Evolutionary conservation across 805 yeast species (phyloP), one percentile per base, ranked within the genome.

Genomic region (Saccharomycopsis sp.): DNA sequence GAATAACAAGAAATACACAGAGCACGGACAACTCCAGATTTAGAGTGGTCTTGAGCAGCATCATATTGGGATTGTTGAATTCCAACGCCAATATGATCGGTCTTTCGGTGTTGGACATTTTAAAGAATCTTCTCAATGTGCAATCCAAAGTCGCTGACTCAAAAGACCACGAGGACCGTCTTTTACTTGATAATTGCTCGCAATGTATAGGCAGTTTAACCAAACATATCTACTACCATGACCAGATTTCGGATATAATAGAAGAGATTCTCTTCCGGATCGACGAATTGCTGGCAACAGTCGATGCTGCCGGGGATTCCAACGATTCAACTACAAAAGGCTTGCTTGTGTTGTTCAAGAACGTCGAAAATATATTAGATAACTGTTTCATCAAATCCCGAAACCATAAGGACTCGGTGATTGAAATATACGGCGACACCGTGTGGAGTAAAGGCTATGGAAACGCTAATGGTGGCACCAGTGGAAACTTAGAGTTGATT

Each of bases 51-150:
- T 71, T 76, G 47, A 74, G 85, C 29, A 70, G 71, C 53, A 69
- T 79, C 57, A 74, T 84, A 5, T 72, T 84, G 8, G 84, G 85
- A 12, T 72, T 90, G 34, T 74, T 92, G n/a, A 78, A 86, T 0
- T 85, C 94, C 0, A 84, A 85, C 47, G 89, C 89, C 49, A 89
- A 87, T 68, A 82, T 93, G 78, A 86, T 91, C 62, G 97, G 97
- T 0, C 74, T 94, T 52, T 87, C 97, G 9, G 87, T 91, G 3
- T 76, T 90, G 44, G 98, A 92, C 68, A 79, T 88, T 44, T 77
- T 87, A 68, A 82, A 84, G 61, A 82, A 79, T 58, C 67, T 87
- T 3, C 70, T 87, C 50, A 68, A 71, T 9, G 74, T 82, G 53
- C 88, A 86, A 65, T 65, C 67, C 25, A 17, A 15, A 14, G 17